Evolutionary conservation across 2,329 filamentous ascomycete species (phyloP).

Genomic region (Penicillium griseofulvum): DNA sequence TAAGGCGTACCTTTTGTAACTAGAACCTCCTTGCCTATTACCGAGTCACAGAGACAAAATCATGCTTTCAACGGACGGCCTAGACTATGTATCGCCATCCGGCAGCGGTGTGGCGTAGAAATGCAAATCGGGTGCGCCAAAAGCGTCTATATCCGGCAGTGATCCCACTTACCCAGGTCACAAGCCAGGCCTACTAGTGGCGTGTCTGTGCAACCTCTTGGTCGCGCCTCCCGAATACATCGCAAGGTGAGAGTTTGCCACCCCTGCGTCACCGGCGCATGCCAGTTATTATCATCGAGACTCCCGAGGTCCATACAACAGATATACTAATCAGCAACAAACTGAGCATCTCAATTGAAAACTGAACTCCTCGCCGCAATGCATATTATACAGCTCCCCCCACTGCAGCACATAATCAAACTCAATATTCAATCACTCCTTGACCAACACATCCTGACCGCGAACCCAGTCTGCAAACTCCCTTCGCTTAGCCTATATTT

Average conservation of each 20-base stretch:
- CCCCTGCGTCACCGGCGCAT: neutral
- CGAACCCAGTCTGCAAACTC: conserved; percentile 75
- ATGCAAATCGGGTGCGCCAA: neutral
- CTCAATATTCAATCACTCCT: conserved; percentile 22
- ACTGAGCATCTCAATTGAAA: conserved; percentile 7
- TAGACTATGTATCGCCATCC: neutral
- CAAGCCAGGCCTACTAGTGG: neutral
- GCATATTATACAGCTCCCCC: conserved; percentile 20
- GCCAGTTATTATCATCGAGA: neutral
- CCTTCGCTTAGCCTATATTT: conserved; percentile 57
- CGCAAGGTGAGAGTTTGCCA: neutral
- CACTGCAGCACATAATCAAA: conserved; percentile 2
- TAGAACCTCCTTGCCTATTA: neutral
- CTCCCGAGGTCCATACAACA: too few species aligned
- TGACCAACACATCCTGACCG: conserved; percentile 31
- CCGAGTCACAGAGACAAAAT: neutral
- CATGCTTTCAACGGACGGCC: neutral
- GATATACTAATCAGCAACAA: neutral
- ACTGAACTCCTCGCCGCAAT: conserved; percentile 16
- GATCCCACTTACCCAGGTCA: neutral
- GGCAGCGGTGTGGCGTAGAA: neutral
- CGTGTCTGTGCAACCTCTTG: neutral
- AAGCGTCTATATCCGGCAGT: neutral
- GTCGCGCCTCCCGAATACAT: neutral
- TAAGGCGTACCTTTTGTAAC: neutral